Conservation (phyloP, 768 basidiomycete genomes). For the Leccinum boreale region DNA sequence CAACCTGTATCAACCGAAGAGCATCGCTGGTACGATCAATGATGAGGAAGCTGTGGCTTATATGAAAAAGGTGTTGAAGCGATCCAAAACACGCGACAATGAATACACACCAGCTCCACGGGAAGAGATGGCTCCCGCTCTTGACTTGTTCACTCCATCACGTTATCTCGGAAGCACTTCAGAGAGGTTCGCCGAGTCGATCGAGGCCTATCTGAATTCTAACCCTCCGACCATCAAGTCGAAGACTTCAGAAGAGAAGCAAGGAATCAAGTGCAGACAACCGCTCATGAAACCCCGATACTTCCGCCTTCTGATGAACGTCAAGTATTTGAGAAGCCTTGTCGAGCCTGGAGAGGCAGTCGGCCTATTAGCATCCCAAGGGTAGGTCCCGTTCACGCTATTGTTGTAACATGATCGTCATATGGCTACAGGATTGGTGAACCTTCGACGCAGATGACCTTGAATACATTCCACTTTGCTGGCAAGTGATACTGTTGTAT, state of each 20-base stretch:
- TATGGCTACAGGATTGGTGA: slow-evolving; percentile 75
- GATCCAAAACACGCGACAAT: slow-evolving; percentile 44
- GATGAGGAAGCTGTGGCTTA: slow-evolving; percentile 64
- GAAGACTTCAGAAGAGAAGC: slow-evolving; percentile 37
- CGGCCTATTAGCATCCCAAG: slow-evolving; percentile 93
- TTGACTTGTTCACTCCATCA: slow-evolving; percentile 75
- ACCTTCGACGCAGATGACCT: slow-evolving; percentile 99
- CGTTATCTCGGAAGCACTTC: slow-evolving; percentile 87
- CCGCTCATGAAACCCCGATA: slow-evolving; percentile 46
- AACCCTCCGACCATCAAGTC: slow-evolving; percentile 59
- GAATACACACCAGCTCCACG: slow-evolving; percentile 46
- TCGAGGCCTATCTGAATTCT: slow-evolving; percentile 73
- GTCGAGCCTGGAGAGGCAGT: slow-evolving; percentile 99
- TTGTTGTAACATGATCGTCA: slow-evolving; percentile 1
- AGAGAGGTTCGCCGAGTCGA: slow-evolving; percentile 80
- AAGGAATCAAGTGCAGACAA: slow-evolving; percentile 43
- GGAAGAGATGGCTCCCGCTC: slow-evolving; percentile 64
- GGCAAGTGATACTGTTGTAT: slow-evolving; percentile 44
- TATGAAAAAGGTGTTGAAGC: slow-evolving; percentile 91
- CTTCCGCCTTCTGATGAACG: slow-evolving; percentile 83
- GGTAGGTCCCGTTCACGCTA: slow-evolving; percentile 47
- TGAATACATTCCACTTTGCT: slow-evolving; percentile 99
- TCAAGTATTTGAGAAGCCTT: slow-evolving; percentile 89
- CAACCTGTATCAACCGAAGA: slow-evolving; percentile 63
- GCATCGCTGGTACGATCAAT: slow-evolving; percentile 56